Percentiles rank a stretch among this genome's conserved stretches.
These are phyloP conservation scores for Populus hybrid DNA, from an alignment of 441 rosid species.

Conservation along the genomic window DNA sequence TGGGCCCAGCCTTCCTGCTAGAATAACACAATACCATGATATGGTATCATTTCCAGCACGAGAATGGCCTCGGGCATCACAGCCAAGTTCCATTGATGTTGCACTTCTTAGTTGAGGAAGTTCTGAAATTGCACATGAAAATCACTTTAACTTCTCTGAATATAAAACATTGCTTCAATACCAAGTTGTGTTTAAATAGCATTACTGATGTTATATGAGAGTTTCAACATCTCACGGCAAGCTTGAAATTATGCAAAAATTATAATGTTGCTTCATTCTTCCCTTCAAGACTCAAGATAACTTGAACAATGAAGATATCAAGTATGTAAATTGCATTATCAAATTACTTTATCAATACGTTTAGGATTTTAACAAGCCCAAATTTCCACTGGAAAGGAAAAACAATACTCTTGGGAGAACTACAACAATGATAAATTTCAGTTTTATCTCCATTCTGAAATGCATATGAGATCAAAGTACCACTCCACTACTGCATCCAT, in stretches of 20 bases:
- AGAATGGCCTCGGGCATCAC: slow-evolving; percentile 90
- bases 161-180: neutral
- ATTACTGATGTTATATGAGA: neutral
- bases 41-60: slow-evolving; percentile 73
- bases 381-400: no score
- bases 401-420: no score
- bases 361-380: no score
- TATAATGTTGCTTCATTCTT: neutral
- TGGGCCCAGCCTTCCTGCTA: slow-evolving; percentile 87
- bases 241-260: neutral
- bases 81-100: slow-evolving; percentile 88
- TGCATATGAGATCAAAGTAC: no score
- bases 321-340: no score
- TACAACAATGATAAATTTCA: no score
- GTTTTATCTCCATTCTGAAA: no score
- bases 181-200: neutral
- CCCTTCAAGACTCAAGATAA: neutral
- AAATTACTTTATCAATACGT: no score
- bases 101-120: slow-evolving; percentile 88
- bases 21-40: slow-evolving; percentile 91
- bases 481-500: no score
- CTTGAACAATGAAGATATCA: neutral
- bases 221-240: neutral
- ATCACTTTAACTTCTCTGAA: slow-evolving; percentile 8
- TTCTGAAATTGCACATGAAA: slow-evolving; percentile 40